Evolutionary conservation across 768 basidiomycete species (phyloP).

Genomic region (Wakefieldia striispora): DNA sequence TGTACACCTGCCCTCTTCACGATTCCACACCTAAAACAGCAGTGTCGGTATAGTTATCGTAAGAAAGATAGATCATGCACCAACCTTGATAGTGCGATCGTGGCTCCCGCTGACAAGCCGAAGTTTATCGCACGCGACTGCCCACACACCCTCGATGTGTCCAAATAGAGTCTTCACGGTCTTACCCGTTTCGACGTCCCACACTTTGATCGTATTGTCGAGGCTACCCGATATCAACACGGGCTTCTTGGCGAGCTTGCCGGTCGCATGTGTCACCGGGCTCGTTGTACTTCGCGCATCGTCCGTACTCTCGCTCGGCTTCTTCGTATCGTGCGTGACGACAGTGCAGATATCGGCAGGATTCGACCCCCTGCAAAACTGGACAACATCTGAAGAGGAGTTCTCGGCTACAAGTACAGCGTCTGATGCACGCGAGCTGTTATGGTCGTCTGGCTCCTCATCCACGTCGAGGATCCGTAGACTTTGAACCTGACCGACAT

Average conservation of each 20-base stretch:
- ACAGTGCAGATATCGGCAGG: conserved; percentile 28
- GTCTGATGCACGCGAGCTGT: conserved; percentile 8
- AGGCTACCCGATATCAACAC: conserved; percentile 86
- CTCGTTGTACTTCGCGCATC: conserved; percentile 8
- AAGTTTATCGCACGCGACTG: conserved; percentile 88
- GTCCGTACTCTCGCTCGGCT: conserved; percentile 10
- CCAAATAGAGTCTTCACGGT: conserved; percentile 85
- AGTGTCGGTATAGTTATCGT: neutral
- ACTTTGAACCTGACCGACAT: conserved; percentile 93
- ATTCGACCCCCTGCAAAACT: conserved; percentile 10
- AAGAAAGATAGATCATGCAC: conserved; percentile 18
- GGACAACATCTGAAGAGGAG: conserved; percentile 14
- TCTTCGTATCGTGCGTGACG: conserved; percentile 26
- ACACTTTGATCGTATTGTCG: conserved; percentile 94
- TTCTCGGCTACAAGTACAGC: conserved; percentile 14
- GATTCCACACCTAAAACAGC: conserved; percentile 77
- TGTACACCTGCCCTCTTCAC: conserved; percentile 83
- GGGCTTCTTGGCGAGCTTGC: conserved; percentile 46
- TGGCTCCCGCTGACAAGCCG: conserved; percentile 92
- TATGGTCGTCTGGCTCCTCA: conserved; percentile 39
- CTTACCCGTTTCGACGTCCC: conserved; percentile 90
- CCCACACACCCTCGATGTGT: conserved; percentile 98
- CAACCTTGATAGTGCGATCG: conserved; percentile 94
- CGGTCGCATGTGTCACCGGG: conserved; percentile 13
- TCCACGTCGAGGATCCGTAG: conserved; percentile 75